Evolutionary conservation across 495 filamentous ascomycete species (phyloP).

Genomic region (Neurospora sp.): DNA sequence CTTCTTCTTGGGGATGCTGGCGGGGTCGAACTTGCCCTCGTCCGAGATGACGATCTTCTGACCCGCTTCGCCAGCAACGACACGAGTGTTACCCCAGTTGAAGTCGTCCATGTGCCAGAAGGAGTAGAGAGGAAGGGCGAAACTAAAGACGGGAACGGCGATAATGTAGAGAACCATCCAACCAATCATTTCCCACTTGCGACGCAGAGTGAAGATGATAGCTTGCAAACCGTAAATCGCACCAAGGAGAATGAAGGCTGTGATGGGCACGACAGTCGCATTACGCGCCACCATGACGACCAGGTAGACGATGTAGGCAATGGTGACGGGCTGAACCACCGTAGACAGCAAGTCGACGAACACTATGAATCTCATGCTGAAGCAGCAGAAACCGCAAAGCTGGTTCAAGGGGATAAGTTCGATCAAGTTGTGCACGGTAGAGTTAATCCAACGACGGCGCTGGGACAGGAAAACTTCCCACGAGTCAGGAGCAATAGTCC

Average conservation of each 20-base stretch:
- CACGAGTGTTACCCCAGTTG: slow-evolving; percentile 92
- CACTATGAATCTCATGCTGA: slow-evolving; percentile 97
- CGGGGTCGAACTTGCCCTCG: slow-evolving; percentile 96
- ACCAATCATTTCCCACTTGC: slow-evolving; percentile 98
- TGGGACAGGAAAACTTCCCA: slow-evolving; percentile 95
- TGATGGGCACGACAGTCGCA: slow-evolving; percentile 59
- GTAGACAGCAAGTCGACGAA: slow-evolving; percentile 91
- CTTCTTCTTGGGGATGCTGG: slow-evolving; percentile 87
- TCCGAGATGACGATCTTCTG: slow-evolving; percentile 89
- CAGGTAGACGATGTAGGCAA: slow-evolving; percentile 87
- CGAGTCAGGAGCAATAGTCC: slow-evolving; percentile 90
- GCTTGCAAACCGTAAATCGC: slow-evolving; percentile 95
- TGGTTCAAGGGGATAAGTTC: slow-evolving; percentile 89
- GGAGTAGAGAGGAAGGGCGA: slow-evolving; percentile 83
- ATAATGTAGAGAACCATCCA: slow-evolving; percentile 97
- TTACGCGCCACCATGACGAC: slow-evolving; percentile 59
- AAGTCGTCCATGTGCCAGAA: slow-evolving; percentile 99
- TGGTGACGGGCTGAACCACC: slow-evolving; percentile 79
- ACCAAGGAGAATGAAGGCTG: slow-evolving; percentile 78
- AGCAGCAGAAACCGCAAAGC: slow-evolving; percentile 98
- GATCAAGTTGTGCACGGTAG: slow-evolving; percentile 93
- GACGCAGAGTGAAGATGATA: slow-evolving; percentile 88
- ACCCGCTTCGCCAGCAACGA: slow-evolving; percentile 93
- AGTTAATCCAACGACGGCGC: slow-evolving; percentile 98
- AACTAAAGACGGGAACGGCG: slow-evolving; percentile 85